A percentile compares a stretch with the other conserved stretches of the same genome.
Evolutionary conservation across 805 yeast species (phyloP).

Genomic region (Candida palmyrensis): DNA sequence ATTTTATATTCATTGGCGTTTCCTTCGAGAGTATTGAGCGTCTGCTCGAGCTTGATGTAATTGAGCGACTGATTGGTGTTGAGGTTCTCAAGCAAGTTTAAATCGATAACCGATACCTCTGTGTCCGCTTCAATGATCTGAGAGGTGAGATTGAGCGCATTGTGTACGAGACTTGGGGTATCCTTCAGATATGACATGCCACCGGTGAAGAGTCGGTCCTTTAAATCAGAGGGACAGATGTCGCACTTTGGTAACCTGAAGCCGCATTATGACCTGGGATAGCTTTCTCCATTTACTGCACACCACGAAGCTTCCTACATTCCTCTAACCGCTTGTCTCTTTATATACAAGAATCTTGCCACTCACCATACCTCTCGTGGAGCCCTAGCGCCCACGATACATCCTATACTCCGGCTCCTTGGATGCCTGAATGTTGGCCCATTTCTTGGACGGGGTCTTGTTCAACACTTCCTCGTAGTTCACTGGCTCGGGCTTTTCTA

Average conservation of each 20-base stretch:
- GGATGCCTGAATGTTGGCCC: constrained; percentile 48
- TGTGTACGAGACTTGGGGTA: constrained; percentile 20
- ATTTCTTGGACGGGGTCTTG: constrained; percentile 61
- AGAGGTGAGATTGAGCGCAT: constrained; percentile 25
- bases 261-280: no score
- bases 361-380: no score
- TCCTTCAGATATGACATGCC: constrained; percentile 25
- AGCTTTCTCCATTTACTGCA: no score
- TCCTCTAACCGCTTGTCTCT: no score
- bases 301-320: no score
- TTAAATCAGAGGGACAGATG: neutral
- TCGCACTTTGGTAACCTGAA: no score
- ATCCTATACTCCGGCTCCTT: constrained; percentile 48
- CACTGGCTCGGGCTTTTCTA: constrained; percentile 39
- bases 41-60: constrained; percentile 40
- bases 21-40: constrained; percentile 37
- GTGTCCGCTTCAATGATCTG: constrained; percentile 36
- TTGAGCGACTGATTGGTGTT: constrained; percentile 56
- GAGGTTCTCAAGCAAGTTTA: constrained; percentile 47
- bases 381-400: constrained; percentile 59
- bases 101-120: constrained; percentile 36
- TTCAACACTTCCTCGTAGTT: constrained; percentile 53
- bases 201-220: neutral
- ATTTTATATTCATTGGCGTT: constrained; percentile 27
- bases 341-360: no score